Evolutionary conservation across 2,329 filamentous ascomycete species (phyloP).

Genomic region (Bipolaris bicolor): DNA sequence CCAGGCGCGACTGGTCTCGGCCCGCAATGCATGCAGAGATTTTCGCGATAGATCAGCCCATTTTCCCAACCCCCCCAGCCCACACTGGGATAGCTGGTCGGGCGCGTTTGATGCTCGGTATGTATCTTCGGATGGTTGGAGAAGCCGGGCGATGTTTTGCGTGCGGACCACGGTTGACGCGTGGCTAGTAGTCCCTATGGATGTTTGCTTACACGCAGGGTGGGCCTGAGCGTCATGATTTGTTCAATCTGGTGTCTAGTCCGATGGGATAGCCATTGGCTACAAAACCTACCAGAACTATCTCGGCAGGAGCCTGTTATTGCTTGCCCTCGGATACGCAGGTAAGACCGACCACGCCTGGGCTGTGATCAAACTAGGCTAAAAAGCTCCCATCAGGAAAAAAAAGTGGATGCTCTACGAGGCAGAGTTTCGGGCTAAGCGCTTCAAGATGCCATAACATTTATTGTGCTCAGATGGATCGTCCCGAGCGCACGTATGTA

Average conservation of each 20-base stretch:
- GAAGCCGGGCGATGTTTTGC: slow-evolving; percentile 7
- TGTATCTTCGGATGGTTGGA: slow-evolving; percentile 22
- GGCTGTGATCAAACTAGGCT: slow-evolving; percentile 3
- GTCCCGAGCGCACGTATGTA: slow-evolving; percentile 3
- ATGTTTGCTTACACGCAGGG: slow-evolving; percentile 9
- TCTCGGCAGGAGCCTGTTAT: slow-evolving; percentile 18
- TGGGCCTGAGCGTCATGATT: slow-evolving; percentile 17
- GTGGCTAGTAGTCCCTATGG: slow-evolving; percentile 14
- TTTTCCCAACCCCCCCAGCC: slow-evolving; percentile 20
- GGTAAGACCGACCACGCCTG: slow-evolving; percentile 4
- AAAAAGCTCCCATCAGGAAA: not conserved
- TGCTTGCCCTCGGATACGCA: slow-evolving; percentile 7
- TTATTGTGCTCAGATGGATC: slow-evolving; percentile 18
- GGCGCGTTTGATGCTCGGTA: slow-evolving; percentile 22
- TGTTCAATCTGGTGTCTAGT: slow-evolving; percentile 25
- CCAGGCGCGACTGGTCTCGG: slow-evolving; percentile 26
- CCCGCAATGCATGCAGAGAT: slow-evolving; percentile 33
- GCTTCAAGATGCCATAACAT: slow-evolving; percentile 11
- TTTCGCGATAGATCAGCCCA: slow-evolving; percentile 27
- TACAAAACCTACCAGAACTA: slow-evolving; percentile 8
- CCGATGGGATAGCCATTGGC: slow-evolving; percentile 14
- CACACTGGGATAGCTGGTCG: slow-evolving; percentile 19
- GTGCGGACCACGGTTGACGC: slow-evolving; percentile 27
- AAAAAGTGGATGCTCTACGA: slow-evolving; percentile 10
- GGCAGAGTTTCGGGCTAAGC: slow-evolving; percentile 5